phyloP scores from a whole-genome alignment of 2,329 filamentous ascomycete genomes.

The Hypoxylon sp. region DNA sequence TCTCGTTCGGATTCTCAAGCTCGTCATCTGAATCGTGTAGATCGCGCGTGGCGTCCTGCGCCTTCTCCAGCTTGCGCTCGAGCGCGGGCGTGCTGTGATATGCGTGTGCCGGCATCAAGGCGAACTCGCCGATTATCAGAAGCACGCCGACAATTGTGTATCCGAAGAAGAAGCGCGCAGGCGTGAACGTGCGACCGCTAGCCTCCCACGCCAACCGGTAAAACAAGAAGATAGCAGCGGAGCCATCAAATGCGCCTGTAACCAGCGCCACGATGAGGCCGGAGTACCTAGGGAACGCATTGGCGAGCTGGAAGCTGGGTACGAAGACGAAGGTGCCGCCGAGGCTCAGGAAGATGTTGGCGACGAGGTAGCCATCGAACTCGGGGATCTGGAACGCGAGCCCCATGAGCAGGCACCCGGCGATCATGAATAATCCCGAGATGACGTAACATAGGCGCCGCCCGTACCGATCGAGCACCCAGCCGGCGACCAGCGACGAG shows the following conservation, averaged over 20 bases:
- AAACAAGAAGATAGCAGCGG: constrained; percentile 72
- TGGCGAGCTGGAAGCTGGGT: constrained; percentile 75
- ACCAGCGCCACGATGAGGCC: constrained; percentile 73
- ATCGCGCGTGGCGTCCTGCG: constrained; percentile 57
- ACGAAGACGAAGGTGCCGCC: constrained; percentile 76
- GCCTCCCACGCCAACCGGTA: constrained; percentile 71
- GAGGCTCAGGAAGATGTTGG: constrained; percentile 72
- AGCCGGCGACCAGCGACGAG: constrained; percentile 75
- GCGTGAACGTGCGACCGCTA: constrained; percentile 54
- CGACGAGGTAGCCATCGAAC: constrained; percentile 73
- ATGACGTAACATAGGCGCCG: constrained; percentile 74
- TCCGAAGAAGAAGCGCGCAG: constrained; percentile 59
- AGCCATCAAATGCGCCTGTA: constrained; percentile 75
- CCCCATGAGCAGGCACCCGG: constrained; percentile 72
- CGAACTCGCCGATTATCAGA: constrained; percentile 57
- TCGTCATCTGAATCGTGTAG: constrained; percentile 70
- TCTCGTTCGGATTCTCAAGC: constrained; percentile 60
- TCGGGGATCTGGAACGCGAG: constrained; percentile 67
- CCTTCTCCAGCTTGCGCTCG: constrained; percentile 58
- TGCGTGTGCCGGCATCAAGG: constrained; percentile 58
- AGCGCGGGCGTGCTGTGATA: constrained; percentile 60
- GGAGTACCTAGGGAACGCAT: constrained; percentile 72
- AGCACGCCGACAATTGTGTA: constrained; percentile 57
- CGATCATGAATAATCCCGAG: constrained; percentile 69
- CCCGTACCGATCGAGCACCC: constrained; percentile 76